Percentiles rank a stretch among this genome's conserved stretches.
Conservation (phyloP, 768 basidiomycete species). For the Trametes cubensis region DNA sequence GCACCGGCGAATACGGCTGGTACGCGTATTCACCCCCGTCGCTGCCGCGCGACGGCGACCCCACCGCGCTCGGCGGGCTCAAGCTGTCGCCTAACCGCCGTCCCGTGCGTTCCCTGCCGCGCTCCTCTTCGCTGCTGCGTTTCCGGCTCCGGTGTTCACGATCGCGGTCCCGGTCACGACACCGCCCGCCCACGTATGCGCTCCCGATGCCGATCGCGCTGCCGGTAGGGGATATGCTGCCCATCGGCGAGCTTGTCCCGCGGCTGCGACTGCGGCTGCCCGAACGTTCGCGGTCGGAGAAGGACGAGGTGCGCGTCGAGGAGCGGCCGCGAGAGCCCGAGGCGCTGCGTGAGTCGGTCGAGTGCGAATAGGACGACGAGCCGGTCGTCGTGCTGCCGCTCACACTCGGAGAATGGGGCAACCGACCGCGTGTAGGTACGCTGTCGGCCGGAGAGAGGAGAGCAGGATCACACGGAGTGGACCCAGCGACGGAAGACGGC, state of each 20-base stretch:
- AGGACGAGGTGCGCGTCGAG: conserved; percentile 55
- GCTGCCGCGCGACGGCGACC: conserved; percentile 27
- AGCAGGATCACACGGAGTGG: conserved; percentile 20
- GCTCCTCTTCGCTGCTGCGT: conserved; percentile 30
- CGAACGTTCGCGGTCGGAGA: conserved; percentile 52
- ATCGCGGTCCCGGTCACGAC: conserved; percentile 16
- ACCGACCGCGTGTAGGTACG: conserved; percentile 24
- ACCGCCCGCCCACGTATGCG: conserved; percentile 18
- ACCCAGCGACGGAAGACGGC: conserved; percentile 1
- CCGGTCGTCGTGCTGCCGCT: conserved; percentile 32
- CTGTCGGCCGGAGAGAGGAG: conserved; percentile 32
- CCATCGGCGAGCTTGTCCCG: conserved; percentile 37
- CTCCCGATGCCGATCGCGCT: conserved; percentile 31
- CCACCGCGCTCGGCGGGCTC: conserved; percentile 41
- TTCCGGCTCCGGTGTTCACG: conserved; percentile 17
- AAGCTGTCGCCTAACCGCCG: conserved; percentile 43
- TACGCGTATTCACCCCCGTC: conserved; percentile 20
- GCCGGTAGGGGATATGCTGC: conserved; percentile 40
- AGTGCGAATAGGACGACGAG: conserved; percentile 34
- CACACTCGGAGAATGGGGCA: conserved; percentile 25
- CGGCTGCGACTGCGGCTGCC: conserved; percentile 40
- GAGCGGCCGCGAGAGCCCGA: conserved; percentile 54
- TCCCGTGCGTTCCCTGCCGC: conserved; percentile 48
- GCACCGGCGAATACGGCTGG: conserved; percentile 25
- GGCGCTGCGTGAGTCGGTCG: conserved; percentile 32